A percentile compares a stretch with the other conserved stretches of the same genome.
These are phyloP conservation scores for Botrytis aclada DNA, from an alignment of 2,329 filamentous ascomycete species.

Conservation along the genomic window DNA sequence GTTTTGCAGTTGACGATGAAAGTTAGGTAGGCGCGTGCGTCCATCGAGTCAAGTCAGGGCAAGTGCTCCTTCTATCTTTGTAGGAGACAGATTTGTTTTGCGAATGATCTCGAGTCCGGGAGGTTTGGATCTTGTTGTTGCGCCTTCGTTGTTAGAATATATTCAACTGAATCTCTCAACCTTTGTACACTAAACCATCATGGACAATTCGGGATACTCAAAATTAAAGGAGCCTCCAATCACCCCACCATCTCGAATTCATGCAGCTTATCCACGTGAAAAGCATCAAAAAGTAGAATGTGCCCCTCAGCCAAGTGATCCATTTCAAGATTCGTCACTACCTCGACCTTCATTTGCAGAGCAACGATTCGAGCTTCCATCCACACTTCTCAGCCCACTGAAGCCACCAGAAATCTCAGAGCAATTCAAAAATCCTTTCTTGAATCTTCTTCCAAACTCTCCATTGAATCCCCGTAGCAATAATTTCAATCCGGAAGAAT, in stretches of 20 bases:
- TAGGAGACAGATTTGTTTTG: background rate
- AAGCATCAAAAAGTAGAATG: slow-evolving; percentile 20
- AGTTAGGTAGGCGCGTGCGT: background rate
- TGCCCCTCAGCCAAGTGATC: background rate
- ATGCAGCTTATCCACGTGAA: slow-evolving; percentile 18
- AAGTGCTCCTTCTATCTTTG: background rate
- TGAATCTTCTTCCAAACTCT: slow-evolving; percentile 16
- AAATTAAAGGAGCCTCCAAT: slow-evolving; percentile 14
- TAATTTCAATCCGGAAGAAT: slow-evolving; percentile 51
- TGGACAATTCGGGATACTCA: slow-evolving; percentile 18
- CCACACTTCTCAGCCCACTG: background rate
- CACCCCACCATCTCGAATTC: slow-evolving; percentile 15
- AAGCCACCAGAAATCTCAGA: background rate
- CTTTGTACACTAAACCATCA: background rate
- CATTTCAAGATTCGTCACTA: background rate
- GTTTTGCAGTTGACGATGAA: too few species aligned
- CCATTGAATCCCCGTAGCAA: slow-evolving; percentile 48
- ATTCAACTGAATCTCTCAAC: background rate
- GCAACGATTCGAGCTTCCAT: slow-evolving; percentile 8
- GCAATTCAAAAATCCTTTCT: slow-evolving; percentile 22
- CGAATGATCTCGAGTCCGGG: too few species aligned
- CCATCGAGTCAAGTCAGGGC: background rate
- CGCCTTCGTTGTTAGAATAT: too few species aligned
- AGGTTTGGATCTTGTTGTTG: background rate
- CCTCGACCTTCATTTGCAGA: background rate